phyloP scores from a whole-genome alignment of 2,329 filamentous ascomycete species.

The Colletotrichum salicis region DNA sequence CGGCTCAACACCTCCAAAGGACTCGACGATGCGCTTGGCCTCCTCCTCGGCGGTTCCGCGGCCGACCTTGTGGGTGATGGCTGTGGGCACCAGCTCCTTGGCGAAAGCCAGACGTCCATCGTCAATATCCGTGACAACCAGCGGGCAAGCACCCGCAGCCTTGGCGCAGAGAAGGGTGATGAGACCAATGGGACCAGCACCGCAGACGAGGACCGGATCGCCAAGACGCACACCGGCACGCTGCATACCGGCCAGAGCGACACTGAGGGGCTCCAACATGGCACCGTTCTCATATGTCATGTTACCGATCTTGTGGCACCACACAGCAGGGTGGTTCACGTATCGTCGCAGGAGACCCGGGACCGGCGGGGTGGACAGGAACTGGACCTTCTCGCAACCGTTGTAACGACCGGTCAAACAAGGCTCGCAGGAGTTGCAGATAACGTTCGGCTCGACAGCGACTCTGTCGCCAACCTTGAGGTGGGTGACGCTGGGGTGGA shows the following conservation, averaged over 20 bases:
- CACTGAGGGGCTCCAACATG: constrained; percentile 88
- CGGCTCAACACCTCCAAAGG: constrained; percentile 83
- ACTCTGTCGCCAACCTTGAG: constrained; percentile 90
- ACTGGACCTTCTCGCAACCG: constrained; percentile 86
- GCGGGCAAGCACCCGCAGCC: constrained; percentile 88
- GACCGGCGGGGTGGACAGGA: constrained; percentile 91
- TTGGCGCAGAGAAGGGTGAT: constrained; percentile 86
- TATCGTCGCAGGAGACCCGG: constrained; percentile 89
- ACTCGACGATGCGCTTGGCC: constrained; percentile 72
- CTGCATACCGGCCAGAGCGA: constrained; percentile 89
- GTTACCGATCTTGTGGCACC: constrained; percentile 95
- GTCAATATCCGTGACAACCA: constrained; percentile 96
- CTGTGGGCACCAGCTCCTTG: constrained; percentile 81
- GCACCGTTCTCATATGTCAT: constrained; percentile 94
- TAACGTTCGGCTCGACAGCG: constrained; percentile 92
- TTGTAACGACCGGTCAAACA: constrained; percentile 96
- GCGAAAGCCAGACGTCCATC: constrained; percentile 86
- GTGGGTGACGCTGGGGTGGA: constrained; percentile 80
- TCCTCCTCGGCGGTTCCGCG: constrained; percentile 74
- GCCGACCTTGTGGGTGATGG: constrained; percentile 83
- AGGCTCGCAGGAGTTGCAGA: constrained; percentile 89
- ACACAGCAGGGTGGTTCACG: constrained; percentile 91
- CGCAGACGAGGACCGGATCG: constrained; percentile 88
- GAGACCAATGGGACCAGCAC: constrained; percentile 92
- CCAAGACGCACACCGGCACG: constrained; percentile 83